Base-by-base conservation (phyloP, 129 eudicot species). In the Flaveria ramosissima region DNA sequence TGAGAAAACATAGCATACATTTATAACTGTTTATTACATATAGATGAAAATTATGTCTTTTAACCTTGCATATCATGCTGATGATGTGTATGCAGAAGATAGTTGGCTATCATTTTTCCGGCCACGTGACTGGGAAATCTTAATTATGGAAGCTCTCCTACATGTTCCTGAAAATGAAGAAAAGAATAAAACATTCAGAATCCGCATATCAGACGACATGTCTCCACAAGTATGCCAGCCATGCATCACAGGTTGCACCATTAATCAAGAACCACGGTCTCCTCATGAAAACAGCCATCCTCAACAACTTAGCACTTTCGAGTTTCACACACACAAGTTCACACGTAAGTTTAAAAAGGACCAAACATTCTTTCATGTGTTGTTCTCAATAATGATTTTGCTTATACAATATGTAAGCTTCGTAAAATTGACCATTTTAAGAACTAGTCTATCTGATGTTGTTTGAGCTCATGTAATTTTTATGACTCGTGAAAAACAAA, bases 111-210 rank as follows among this genome's bases (percentile, higher is more conserved):
- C 96, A 73, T 83, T 87, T 80, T 83, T 94, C 64, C 80, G 87
- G 10, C 86, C 97, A 3, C 92, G 89, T 6, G 96, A 89, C 63
- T 91, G 96, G 91, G 96, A 94, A 39, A 89, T 94, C 51, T 88
- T 94, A 42, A 83, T 94, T 15, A 89, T 94, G 96, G 98, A 94
- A 85, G 97, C 96, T 47, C 90, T 94, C 19, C 78, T 94, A 71
- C 92, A 94, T 20, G 88, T 91, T 59, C 98, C 98, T 2, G 86
- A 83, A 60, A 94, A 94, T 70, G 98, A 94, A 59, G 91, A 87
- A 86, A 79, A 86, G 75, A 82, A 84, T 42, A 85, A 77, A 84
- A 94, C 96, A 3, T 84, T 87, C 48, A 85, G 96, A 27, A 85
- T 94, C 59, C 85, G 86, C 56, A 70, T 91, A 45, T 82, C 90